Evolutionary conservation across 306 rosid species (phyloP), one percentile per base, ranked within the genome.

Genomic region (Castanopsis chinensis): DNA sequence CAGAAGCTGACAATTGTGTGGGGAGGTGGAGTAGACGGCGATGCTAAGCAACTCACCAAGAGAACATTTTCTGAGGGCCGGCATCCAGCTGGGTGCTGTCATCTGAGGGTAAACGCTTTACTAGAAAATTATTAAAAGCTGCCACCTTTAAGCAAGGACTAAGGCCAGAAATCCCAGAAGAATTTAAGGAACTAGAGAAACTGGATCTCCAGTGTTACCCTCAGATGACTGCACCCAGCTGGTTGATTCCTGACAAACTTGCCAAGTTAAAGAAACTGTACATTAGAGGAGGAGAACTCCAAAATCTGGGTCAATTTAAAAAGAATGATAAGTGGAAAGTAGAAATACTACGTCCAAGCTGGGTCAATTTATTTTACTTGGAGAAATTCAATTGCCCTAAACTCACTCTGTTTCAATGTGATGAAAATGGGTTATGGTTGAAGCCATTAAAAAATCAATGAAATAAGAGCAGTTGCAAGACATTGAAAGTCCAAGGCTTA

Each of bases 201-300:
- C 60, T 82, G 43, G 54, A 63, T 33, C 82, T 82, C 30, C 78
- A 72, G 19, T 77, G 69, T 21, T 82, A 35, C 70, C 85, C 82
- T 20, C 0, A 0, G 11, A 11, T 15, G 1, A 5, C 11, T 1
- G 51, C 73, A 14, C 68, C 81, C 3, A 5, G 69, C 4, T 82
- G 75, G 75, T 28, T 77, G 57, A 30, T 10, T 15, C 55, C 64
- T 0, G 18, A 0, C 6, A 12, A 77, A 1, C 49, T 27, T 33
- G 0, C 0, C 20, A 6, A 7, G 0, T 45, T 82, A 27, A 37
- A 73, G 75, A 82, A 82, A 57, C 76, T 77, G 53, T 56, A 72
- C 20, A 54, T 82, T 54, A 30, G 85, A 19, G 85, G 72, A 63
- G 85, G 81, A 21, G 15, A 3, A 8, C 75, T 82, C 28, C 5